Conservation (phyloP, 139 green algal genomes). For the Coelastrella sp. region DNA sequence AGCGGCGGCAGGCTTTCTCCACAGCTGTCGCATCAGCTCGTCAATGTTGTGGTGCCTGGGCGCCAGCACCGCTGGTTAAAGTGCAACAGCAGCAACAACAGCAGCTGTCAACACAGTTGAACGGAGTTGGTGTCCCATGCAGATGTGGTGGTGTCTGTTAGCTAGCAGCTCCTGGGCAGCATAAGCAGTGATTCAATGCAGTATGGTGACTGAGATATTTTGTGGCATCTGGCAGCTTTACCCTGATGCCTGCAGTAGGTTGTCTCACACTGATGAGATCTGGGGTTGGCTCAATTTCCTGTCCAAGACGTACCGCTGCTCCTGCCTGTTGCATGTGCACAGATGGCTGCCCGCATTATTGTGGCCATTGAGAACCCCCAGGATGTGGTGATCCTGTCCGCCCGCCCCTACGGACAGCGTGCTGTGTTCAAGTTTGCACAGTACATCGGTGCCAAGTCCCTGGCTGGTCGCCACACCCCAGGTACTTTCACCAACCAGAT, state of each 20-base stretch:
- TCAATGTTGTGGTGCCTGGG: too few relatives aligned
- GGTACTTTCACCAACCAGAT: conserved; percentile 99
- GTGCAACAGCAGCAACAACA: background rate
- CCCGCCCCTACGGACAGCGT: conserved; percentile 95
- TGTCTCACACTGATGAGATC: background rate
- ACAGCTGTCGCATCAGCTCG: too few relatives aligned
- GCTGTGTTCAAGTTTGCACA: conserved; percentile 99
- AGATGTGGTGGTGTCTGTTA: background rate
- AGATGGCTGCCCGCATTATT: conserved; percentile 97
- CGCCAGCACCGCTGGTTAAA: background rate
- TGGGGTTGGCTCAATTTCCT: too few relatives aligned
- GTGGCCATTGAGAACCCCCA: conserved; percentile 99
- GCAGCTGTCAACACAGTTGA: background rate
- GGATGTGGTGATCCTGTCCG: conserved; percentile 77
- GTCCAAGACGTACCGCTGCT: background rate
- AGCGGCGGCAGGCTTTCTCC: too few relatives aligned
- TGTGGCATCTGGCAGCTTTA: background rate
- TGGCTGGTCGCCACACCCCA: conserved; percentile 98
- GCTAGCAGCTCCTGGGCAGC: background rate
- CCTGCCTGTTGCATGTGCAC: background rate
- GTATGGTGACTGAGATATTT: too few relatives aligned
- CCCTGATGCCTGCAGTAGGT: background rate
- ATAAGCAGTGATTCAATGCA: background rate
- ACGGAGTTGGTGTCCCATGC: too few relatives aligned
- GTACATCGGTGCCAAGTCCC: conserved; percentile 94